Evolutionary conservation across 2,329 filamentous ascomycete genomes (phyloP).

Genomic region (Colletotrichum sublineola): DNA sequence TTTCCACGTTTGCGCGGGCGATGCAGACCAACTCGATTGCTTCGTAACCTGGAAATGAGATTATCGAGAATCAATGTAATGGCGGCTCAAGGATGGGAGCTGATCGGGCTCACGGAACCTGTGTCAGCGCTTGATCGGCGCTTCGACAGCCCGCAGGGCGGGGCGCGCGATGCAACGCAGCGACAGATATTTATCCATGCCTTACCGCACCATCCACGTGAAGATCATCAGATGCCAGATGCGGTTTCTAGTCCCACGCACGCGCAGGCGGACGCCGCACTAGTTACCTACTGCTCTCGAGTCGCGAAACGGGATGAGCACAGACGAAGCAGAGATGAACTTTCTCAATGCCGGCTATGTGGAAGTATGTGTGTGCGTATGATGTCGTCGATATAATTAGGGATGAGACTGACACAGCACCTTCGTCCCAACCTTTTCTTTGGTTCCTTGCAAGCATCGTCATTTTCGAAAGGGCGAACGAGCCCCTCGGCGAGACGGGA

Average conservation of each 20-base stretch:
- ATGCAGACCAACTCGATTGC: slow-evolving; percentile 21
- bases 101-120: slow-evolving; percentile 16
- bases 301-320: slow-evolving; percentile 12
- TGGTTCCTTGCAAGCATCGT: slow-evolving; percentile 7
- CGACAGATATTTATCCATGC: slow-evolving; percentile 1
- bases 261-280: background rate
- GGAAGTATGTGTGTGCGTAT: background rate
- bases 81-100: background rate
- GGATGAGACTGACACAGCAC: background rate
- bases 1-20: slow-evolving; percentile 2
- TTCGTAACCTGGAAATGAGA: background rate
- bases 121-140: slow-evolving; percentile 17
- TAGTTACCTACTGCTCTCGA: background rate
- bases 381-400: background rate
- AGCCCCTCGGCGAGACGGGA: slow-evolving; percentile 32
- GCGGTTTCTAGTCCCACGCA: slow-evolving; percentile 22
- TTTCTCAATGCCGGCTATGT: background rate
- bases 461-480: slow-evolving; percentile 3
- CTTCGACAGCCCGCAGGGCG: slow-evolving; percentile 1
- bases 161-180: background rate
- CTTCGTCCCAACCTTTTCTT: slow-evolving; percentile 1
- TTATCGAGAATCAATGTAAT: slow-evolving; percentile 3
- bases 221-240: slow-evolving; percentile 29
- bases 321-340: slow-evolving; percentile 1
- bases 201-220: slow-evolving; percentile 26